Evolutionary conservation across 805 yeast species (phyloP).

Genomic region (Yamadazyma sp.): DNA sequence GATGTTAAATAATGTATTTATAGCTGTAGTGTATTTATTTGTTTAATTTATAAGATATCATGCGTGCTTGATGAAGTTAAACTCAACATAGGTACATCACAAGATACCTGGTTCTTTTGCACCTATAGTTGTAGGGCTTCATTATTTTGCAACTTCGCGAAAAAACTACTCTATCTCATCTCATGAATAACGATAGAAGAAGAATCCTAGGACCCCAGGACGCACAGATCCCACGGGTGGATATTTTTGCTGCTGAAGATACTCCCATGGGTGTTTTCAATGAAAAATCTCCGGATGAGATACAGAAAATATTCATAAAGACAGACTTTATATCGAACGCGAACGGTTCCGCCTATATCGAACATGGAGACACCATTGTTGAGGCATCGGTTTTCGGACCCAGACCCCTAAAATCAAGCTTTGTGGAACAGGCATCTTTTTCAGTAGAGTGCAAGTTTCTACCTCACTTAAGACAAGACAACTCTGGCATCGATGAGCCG

Average conservation of each 20-base stretch:
- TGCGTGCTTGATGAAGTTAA: too few species aligned
- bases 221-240: slow-evolving; percentile 42
- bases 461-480: slow-evolving; percentile 45
- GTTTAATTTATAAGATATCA: too few species aligned
- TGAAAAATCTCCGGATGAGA: slow-evolving; percentile 18
- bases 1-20: slow-evolving; percentile 1
- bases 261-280: slow-evolving; percentile 12
- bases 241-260: slow-evolving; percentile 10
- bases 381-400: slow-evolving; percentile 85
- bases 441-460: slow-evolving; percentile 59
- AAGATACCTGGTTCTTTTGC: too few species aligned
- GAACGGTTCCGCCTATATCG: slow-evolving; percentile 82
- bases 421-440: slow-evolving; percentile 62
- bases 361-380: slow-evolving; percentile 59
- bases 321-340: slow-evolving; percentile 69
- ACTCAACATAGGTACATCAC: too few species aligned
- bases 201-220: slow-evolving; percentile 80
- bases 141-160: slow-evolving; percentile 2
- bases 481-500: slow-evolving; percentile 16
- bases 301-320: slow-evolving; percentile 52
- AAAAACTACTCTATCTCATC: slow-evolving; percentile 7
- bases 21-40: slow-evolving; percentile 2
- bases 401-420: slow-evolving; percentile 75
- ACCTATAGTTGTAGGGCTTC: too few species aligned
- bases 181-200: slow-evolving; percentile 67